Evolutionary conservation across 108 stramenopile species (phyloP).

Genomic region (Hondaea fermentalgiana): DNA sequence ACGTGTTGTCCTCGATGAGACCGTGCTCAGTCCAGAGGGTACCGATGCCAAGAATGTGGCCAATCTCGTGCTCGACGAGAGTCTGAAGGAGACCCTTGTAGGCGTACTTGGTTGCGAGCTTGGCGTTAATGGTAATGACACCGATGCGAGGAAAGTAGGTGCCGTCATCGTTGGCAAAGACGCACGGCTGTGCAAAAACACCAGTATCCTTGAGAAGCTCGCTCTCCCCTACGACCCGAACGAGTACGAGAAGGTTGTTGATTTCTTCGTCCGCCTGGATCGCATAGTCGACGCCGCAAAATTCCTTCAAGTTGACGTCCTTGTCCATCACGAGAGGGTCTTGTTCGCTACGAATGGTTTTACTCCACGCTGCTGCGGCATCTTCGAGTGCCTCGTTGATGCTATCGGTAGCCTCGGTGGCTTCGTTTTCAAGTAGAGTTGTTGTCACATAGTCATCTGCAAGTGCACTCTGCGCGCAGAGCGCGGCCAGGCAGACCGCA

Average conservation of each 20-base stretch:
- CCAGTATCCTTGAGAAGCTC: no score
- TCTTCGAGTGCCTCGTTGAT: background rate
- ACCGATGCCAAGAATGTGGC: background rate
- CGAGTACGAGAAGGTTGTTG: background rate
- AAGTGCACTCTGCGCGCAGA: background rate
- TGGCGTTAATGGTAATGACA: background rate
- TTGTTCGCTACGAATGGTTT: background rate
- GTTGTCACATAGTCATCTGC: background rate
- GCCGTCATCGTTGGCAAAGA: background rate
- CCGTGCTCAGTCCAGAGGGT: background rate
- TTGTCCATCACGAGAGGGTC: background rate
- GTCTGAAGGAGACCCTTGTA: no score
- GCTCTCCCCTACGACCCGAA: background rate
- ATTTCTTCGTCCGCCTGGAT: background rate
- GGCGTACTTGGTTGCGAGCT: no score
- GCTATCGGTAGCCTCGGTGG: background rate
- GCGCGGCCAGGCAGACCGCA: no score
- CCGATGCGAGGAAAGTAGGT: background rate
- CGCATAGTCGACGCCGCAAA: background rate
- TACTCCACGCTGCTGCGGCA: background rate
- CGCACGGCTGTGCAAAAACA: background rate
- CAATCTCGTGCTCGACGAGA: background rate
- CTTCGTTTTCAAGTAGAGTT: background rate
- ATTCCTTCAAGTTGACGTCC: background rate
- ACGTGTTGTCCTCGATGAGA: background rate